phyloP scores from a whole-genome alignment of 306 rosid species.

The Cyamopsis tetragonoloba region DNA sequence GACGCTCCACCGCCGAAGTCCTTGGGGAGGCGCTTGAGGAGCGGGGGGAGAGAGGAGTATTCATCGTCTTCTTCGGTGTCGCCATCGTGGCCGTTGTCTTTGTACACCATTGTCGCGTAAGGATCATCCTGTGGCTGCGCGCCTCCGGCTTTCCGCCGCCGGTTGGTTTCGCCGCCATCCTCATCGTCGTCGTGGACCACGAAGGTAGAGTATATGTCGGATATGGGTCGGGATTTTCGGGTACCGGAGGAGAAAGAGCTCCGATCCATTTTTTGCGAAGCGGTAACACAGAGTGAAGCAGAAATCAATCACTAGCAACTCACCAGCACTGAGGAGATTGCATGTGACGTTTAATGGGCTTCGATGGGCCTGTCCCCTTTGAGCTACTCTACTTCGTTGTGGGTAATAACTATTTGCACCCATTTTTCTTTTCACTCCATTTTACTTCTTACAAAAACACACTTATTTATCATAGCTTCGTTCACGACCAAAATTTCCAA shows the following conservation, averaged over 20 bases:
- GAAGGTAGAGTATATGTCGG: conserved; percentile 75
- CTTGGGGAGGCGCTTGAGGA: conserved; percentile 84
- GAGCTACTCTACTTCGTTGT: not conserved
- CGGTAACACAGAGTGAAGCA: not conserved
- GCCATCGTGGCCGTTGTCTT: conserved; percentile 51
- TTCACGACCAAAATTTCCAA: too few relatives aligned
- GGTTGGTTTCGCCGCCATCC: conserved; percentile 24
- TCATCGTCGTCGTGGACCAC: conserved; percentile 61
- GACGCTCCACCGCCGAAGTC: conserved; percentile 95
- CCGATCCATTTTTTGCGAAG: conserved; percentile 58
- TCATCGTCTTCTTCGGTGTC: conserved; percentile 60
- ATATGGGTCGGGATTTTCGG: conserved; percentile 42
- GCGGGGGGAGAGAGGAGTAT: conserved; percentile 87
- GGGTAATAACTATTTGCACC: too few relatives aligned
- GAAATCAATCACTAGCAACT: not conserved
- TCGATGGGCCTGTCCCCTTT: not conserved
- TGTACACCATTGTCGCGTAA: conserved; percentile 74
- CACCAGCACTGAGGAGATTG: not conserved
- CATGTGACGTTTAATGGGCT: conserved; percentile 3
- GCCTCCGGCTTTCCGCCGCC: conserved; percentile 27
- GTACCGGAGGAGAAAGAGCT: conserved; percentile 38
- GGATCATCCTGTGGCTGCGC: conserved; percentile 43
- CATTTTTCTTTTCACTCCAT: too few relatives aligned
- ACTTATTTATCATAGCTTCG: too few relatives aligned
- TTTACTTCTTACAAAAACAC: too few relatives aligned